Evolutionary conservation across 139 green algal genomes (phyloP).

Genomic region (Chlorella sp.): DNA sequence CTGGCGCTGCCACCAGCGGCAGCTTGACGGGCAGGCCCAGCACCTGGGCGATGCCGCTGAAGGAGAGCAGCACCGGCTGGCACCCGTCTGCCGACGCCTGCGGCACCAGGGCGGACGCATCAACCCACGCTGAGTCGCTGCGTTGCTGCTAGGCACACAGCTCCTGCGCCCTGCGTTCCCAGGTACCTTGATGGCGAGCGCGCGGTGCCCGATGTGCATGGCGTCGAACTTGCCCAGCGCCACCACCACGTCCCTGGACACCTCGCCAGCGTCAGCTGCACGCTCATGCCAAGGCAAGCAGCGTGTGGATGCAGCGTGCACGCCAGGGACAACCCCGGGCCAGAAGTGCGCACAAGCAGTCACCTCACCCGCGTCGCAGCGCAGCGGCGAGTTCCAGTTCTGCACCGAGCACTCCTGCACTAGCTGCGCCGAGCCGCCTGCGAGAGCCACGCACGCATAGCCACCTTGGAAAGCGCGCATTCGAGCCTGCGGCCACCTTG

Average conservation of each 20-base stretch:
- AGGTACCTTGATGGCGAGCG: slow-evolving; percentile 42
- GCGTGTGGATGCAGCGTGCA: too few species aligned
- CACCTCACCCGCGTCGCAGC: too few species aligned
- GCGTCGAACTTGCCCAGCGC: slow-evolving; percentile 94
- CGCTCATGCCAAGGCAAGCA: too few species aligned
- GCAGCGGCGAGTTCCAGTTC: slow-evolving; percentile 14
- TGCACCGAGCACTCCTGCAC: slow-evolving; percentile 7
- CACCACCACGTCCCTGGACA: slow-evolving; percentile 35
- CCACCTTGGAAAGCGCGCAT: neutral
- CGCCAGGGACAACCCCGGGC: too few species aligned
- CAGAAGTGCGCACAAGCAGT: too few species aligned
- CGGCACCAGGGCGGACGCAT: too few species aligned
- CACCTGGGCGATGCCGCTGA: slow-evolving; percentile 78
- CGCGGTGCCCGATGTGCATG: slow-evolving; percentile 79
- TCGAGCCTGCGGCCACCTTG: too few species aligned
- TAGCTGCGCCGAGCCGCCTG: neutral
- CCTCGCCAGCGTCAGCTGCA: neutral
- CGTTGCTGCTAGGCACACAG: too few species aligned
- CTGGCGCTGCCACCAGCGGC: slow-evolving; percentile 68
- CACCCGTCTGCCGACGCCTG: neutral
- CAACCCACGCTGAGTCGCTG: too few species aligned
- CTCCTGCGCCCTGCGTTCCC: too few species aligned
- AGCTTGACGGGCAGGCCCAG: slow-evolving; percentile 59
- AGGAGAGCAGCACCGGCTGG: slow-evolving; percentile 69
- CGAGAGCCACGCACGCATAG: neutral